Evolutionary conservation across 1,139 yeast species (phyloP).

Genomic region (Lodderomyces oxycetoniae): DNA sequence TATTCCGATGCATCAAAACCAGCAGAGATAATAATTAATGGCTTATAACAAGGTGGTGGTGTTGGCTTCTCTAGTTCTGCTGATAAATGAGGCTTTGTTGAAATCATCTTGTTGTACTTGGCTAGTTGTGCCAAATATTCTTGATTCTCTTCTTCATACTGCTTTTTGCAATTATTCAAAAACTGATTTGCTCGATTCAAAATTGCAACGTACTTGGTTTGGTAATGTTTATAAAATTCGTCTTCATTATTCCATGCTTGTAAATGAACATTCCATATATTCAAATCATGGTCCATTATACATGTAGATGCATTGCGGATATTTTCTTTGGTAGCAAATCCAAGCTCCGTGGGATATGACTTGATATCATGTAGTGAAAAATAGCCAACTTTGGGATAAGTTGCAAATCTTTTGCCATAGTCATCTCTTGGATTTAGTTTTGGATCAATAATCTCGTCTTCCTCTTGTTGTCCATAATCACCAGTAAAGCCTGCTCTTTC

Average conservation of each 20-base stretch:
- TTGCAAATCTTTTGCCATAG: constrained; percentile 50
- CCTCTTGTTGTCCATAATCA: constrained; percentile 45
- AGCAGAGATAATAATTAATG: constrained; percentile 70
- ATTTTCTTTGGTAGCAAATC: constrained; percentile 68
- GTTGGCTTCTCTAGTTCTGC: constrained; percentile 20
- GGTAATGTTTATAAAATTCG: constrained; percentile 64
- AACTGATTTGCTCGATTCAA: constrained; percentile 68
- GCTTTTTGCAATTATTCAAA: constrained; percentile 46
- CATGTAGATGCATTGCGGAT: constrained; percentile 78
- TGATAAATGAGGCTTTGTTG: constrained; percentile 28
- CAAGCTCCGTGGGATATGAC: constrained; percentile 80
- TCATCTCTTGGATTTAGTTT: constrained; percentile 40
- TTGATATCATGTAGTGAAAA: constrained; percentile 83
- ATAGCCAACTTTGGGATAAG: constrained; percentile 68
- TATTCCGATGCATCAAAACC: constrained; percentile 89
- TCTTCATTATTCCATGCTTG: constrained; percentile 59
- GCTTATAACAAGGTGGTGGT: constrained; percentile 56
- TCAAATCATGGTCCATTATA: constrained; percentile 72
- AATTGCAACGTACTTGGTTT: constrained; percentile 55
- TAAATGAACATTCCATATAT: constrained; percentile 82
- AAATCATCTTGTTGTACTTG: constrained; percentile 25
- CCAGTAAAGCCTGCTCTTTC: constrained; percentile 62
- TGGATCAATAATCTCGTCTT: constrained; percentile 34
- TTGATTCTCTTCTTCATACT: constrained; percentile 38
- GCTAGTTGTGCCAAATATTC: constrained; percentile 26